Conservation (phyloP, 805 yeast species). For the Torulaspora gathmanii region DNA sequence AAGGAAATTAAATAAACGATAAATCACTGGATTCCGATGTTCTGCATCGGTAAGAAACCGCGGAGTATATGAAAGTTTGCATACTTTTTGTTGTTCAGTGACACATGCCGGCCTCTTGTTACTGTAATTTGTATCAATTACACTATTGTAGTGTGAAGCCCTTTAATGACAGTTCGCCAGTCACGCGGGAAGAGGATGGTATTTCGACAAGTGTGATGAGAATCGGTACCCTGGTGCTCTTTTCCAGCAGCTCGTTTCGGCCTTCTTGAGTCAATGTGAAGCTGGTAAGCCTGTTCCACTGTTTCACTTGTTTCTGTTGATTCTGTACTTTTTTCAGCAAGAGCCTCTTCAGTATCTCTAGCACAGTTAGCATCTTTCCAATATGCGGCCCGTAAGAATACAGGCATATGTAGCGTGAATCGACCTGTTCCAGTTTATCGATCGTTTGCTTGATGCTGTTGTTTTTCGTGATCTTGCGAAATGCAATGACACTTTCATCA, state of each 20-base stretch:
- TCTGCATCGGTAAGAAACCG: conserved; percentile 3
- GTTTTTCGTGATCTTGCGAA: conserved; percentile 21
- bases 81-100: conserved; percentile 26
- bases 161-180: neutral
- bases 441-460: conserved; percentile 22
- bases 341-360: conserved; percentile 24
- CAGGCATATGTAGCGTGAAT: conserved; percentile 12
- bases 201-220: conserved; percentile 13
- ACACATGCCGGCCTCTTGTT: conserved; percentile 15
- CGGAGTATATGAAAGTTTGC: neutral
- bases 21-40: conserved; percentile 24
- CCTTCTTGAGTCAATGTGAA: conserved; percentile 23
- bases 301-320: conserved; percentile 6
- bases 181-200: conserved; percentile 1
- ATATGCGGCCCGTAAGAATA: conserved; percentile 30
- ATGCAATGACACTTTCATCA: conserved; percentile 4
- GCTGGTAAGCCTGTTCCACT: conserved; percentile 25
- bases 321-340: neutral
- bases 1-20: conserved; percentile 24
- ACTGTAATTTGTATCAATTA: neutral
- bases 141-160: neutral
- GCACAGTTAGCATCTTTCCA: conserved; percentile 25
- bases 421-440: conserved; percentile 11
- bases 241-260: conserved; percentile 27
- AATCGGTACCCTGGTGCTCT: conserved; percentile 23